These are phyloP conservation scores for Alectoria sarmentosa DNA, from an alignment of 495 filamentous ascomycete genomes.

Conservation along the genomic window DNA sequence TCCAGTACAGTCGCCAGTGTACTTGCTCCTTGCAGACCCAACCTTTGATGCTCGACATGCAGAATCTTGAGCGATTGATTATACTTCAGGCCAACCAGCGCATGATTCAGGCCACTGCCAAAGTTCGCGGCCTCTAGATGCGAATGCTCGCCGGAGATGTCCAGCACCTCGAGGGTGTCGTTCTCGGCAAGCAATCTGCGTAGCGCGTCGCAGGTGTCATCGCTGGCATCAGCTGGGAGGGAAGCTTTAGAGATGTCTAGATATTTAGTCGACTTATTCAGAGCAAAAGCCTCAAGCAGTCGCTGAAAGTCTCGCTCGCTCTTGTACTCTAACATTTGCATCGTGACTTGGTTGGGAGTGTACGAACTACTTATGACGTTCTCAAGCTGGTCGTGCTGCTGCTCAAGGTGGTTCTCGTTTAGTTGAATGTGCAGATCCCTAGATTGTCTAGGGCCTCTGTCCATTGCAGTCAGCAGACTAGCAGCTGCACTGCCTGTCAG, in stretches of 20 bases:
- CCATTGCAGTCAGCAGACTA: constrained; percentile 69
- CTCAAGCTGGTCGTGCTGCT: constrained; percentile 60
- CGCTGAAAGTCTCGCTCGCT: constrained; percentile 66
- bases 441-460: constrained; percentile 38
- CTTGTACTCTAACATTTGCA: constrained; percentile 82
- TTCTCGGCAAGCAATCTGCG: constrained; percentile 74
- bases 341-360: constrained; percentile 65
- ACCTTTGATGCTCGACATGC: constrained; percentile 60
- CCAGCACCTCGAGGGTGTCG: constrained; percentile 64
- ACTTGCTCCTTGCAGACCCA: constrained; percentile 64
- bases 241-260: constrained; percentile 88
- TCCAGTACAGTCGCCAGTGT: constrained; percentile 72
- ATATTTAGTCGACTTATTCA: constrained; percentile 64
- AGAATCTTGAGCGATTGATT: constrained; percentile 72
- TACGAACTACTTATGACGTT: constrained; percentile 55
- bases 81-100: constrained; percentile 65
- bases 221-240: constrained; percentile 68
- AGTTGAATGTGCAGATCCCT: constrained; percentile 70
- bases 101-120: constrained; percentile 72
- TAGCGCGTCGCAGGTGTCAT: constrained; percentile 66
- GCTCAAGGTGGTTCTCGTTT: constrained; percentile 75
- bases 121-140: constrained; percentile 81
- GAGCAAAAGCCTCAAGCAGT: constrained; percentile 62
- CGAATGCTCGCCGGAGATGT: constrained; percentile 84
- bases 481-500: constrained; percentile 73